phyloP scores from a whole-genome alignment of 257 asterid species.

The Misopates orontium region DNA sequence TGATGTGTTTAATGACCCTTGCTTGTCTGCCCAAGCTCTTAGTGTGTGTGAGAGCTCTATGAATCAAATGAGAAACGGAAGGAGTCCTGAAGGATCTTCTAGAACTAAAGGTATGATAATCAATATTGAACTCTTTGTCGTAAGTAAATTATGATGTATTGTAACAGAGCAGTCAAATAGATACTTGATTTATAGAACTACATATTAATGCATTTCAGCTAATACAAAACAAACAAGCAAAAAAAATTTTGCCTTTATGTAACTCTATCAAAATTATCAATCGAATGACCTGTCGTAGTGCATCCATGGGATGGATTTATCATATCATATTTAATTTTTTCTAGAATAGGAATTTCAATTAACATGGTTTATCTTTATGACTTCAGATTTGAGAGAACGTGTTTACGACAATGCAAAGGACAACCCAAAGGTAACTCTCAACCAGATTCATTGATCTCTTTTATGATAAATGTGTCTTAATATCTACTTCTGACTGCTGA shows the following conservation, averaged over 20 bases:
- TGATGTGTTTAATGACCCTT: slow-evolving; percentile 63
- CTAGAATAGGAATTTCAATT: neutral
- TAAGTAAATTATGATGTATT: too few relatives aligned
- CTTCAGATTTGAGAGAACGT: slow-evolving; percentile 53
- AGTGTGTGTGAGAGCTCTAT: slow-evolving; percentile 56
- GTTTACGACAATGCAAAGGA: slow-evolving; percentile 47
- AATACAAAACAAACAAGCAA: too few relatives aligned
- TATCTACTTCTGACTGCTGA: neutral
- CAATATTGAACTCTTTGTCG: neutral
- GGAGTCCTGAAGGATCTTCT: slow-evolving; percentile 51
- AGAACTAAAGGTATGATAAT: slow-evolving; percentile 38
- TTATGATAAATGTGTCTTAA: neutral
- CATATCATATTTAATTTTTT: neutral
- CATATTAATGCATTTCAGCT: too few relatives aligned
- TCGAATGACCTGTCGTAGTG: too few relatives aligned
- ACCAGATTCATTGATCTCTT: neutral
- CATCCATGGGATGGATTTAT: neutral
- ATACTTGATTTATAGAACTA: too few relatives aligned
- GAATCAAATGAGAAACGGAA: slow-evolving; percentile 46
- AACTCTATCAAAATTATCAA: too few relatives aligned
- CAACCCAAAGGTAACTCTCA: slow-evolving; percentile 51
- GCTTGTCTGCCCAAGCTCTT: slow-evolving; percentile 61
- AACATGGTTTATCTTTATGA: slow-evolving; percentile 8
- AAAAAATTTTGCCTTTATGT: too few relatives aligned
- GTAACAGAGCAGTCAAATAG: too few relatives aligned